Evolutionary conservation across 73 alveolate genomes (phyloP), one percentile per base, ranked within the genome.

Genomic region (Symbiodinium natans): DNA sequence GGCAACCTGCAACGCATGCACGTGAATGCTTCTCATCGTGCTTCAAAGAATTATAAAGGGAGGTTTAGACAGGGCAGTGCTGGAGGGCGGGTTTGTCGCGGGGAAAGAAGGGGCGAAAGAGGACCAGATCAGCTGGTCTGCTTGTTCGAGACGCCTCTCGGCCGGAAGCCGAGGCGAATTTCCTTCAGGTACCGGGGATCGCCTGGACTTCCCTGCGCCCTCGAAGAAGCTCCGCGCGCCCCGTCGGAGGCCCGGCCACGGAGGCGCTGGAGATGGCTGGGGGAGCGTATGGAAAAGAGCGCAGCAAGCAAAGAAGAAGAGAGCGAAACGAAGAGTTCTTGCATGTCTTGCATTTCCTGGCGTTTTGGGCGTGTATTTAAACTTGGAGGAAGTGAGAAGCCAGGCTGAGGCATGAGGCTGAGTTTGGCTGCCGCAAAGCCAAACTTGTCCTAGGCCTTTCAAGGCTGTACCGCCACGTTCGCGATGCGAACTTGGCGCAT

Each of bases 191-290:
- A 71, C 86, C 46, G 97, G 97, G 33, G 97, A 90, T 48, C 97
- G 97, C 39, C 43, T 63, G 89, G 40, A 41, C 40, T 90, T 90
- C 88, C 97, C 97, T 5, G 75, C 97, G 36, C 97, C 97, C 73
- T 90, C 97, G 33, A 90, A 90, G 97, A 90, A 90, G 97, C 97
- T 90, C 52, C 97, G 97, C 41, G 97, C 97, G 23, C 97, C 97
- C 21, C 87, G 97, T 11, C 87, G 97, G 8, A 73, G 97, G n/a
- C 97, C 97, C 29, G 97, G 97, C 27, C 97, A 90, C 36, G 97
- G 97, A n/a, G 89, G 80, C 80, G 23, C 80, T n/a, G 71, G 23
- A 23, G 68, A 52, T n/a, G n/a, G n/a, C n/a, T n/a, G n/a, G n/a
- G n/a, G n/a, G n/a, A n/a, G n/a, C n/a, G n/a, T n/a, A n/a, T n/a